These are phyloP conservation scores for Parastagonospora nodorum DNA, from an alignment of 2,329 filamentous ascomycete species.

Conservation along the genomic window DNA sequence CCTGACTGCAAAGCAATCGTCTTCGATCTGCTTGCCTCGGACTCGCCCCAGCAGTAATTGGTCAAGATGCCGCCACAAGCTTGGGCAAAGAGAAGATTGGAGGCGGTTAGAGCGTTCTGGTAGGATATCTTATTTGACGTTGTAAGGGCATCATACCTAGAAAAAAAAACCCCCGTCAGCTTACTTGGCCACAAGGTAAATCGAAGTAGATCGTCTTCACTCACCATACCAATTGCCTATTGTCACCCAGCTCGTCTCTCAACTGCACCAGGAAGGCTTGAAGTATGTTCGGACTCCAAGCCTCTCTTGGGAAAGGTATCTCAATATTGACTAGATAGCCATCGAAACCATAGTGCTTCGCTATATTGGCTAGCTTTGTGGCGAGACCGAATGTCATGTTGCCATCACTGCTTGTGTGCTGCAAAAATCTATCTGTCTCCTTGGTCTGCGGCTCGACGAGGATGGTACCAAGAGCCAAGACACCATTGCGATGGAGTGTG, in stretches of 20 bases:
- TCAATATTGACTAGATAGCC: constrained; percentile 56
- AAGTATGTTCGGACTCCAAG: constrained; percentile 39
- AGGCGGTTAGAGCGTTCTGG: constrained; percentile 50
- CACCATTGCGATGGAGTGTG: constrained; percentile 53
- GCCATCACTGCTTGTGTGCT: constrained; percentile 9
- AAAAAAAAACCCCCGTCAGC: background rate
- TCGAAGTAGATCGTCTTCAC: constrained; percentile 7
- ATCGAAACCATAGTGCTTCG: constrained; percentile 51
- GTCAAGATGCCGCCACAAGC: constrained; percentile 50
- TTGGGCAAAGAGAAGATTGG: constrained; percentile 47
- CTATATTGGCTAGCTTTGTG: constrained; percentile 46
- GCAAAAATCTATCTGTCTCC: constrained; percentile 37
- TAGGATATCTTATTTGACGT: constrained; percentile 49
- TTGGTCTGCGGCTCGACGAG: constrained; percentile 50
- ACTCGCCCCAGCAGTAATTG: constrained; percentile 52
- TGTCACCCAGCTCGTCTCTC: constrained; percentile 31
- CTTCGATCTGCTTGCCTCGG: constrained; percentile 28
- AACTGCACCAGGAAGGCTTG: constrained; percentile 48
- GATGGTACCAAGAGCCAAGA: constrained; percentile 51
- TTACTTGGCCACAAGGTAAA: background rate
- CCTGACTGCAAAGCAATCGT: constrained; percentile 27
- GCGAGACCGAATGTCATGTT: constrained; percentile 41
- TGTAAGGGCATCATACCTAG: constrained; percentile 55
- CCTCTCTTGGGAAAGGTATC: constrained; percentile 44
- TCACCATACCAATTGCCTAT: constrained; percentile 48